Percentiles rank a stretch among this genome's conserved stretches.
phyloP scores from a whole-genome alignment of 1,139 yeast genomes.

The Yarrowia galli region DNA sequence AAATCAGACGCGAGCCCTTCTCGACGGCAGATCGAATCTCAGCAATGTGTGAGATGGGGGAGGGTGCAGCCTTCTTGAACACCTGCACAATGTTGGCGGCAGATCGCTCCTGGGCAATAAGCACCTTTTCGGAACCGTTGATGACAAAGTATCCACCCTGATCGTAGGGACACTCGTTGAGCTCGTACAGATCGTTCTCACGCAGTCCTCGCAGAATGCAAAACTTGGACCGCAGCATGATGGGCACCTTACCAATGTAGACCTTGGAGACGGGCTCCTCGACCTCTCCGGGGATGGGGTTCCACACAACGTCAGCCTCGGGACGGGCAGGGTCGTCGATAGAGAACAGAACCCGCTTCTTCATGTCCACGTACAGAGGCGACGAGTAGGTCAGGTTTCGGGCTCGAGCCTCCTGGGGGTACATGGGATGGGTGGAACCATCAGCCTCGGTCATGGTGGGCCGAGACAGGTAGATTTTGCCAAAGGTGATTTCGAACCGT shows the following conservation, averaged over 20 bases:
- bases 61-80: slow-evolving; percentile 95
- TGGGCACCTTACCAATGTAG: slow-evolving; percentile 95
- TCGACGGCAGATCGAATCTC: slow-evolving; percentile 97
- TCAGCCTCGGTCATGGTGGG: slow-evolving; percentile 99
- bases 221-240: slow-evolving; percentile 95
- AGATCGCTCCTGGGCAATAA: slow-evolving; percentile 97
- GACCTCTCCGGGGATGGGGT: slow-evolving; percentile 62
- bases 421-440: slow-evolving; percentile 98
- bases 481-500: slow-evolving; percentile 94
- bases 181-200: slow-evolving; percentile 93
- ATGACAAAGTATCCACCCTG: slow-evolving; percentile 99
- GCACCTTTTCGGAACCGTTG: slow-evolving; percentile 96
- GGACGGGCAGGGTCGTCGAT: slow-evolving; percentile 67
- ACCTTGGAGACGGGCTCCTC: slow-evolving; percentile 71
- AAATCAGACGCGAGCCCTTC: slow-evolving; percentile 93
- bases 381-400: slow-evolving; percentile 96
- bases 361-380: slow-evolving; percentile 95
- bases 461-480: slow-evolving; percentile 93
- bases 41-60: slow-evolving; percentile 95
- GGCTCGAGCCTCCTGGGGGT: slow-evolving; percentile 97
- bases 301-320: slow-evolving; percentile 77
- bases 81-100: slow-evolving; percentile 99
- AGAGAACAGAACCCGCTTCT: slow-evolving; percentile 84
- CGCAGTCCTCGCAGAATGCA: slow-evolving; percentile 91
- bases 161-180: slow-evolving; percentile 98